A percentile compares a stretch with the other conserved stretches of the same genome.
phyloP scores from a whole-genome alignment of 129 eudicot genomes.

The Apium graveolens region DNA sequence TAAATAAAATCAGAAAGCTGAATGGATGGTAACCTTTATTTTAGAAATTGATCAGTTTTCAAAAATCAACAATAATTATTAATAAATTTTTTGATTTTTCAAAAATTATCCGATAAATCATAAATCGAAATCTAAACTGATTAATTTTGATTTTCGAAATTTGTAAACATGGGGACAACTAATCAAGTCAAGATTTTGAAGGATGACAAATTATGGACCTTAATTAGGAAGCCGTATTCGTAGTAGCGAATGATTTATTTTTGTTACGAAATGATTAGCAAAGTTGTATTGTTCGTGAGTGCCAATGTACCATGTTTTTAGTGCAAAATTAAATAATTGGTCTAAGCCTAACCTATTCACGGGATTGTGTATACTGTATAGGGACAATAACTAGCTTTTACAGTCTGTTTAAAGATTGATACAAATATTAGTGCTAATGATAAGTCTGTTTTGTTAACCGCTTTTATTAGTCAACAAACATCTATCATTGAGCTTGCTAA shows the following conservation, averaged over 20 bases:
- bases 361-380: background rate
- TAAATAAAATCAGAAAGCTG: too few species aligned
- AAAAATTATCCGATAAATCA: too few species aligned
- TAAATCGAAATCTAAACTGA: too few species aligned
- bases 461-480: background rate
- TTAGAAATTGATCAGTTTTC: too few species aligned
- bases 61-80: too few species aligned
- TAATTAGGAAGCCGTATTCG: too few species aligned
- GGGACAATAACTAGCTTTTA: background rate
- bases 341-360: background rate
- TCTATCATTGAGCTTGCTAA: background rate
- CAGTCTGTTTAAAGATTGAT: background rate
- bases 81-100: too few species aligned
- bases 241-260: background rate
- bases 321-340: background rate
- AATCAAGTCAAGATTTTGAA: too few species aligned
- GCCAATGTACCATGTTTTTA: background rate
- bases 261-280: background rate
- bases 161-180: too few species aligned
- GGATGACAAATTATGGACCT: background rate
- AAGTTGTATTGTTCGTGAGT: background rate
- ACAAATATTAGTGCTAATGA: too few species aligned
- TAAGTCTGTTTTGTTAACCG: background rate
- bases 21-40: too few species aligned
- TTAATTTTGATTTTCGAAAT: too few species aligned